Percentiles rank a stretch among this genome's conserved stretches.
These are phyloP conservation scores for Sugiyamaella japonica DNA, from an alignment of 1,139 yeast species.

Conservation along the genomic window DNA sequence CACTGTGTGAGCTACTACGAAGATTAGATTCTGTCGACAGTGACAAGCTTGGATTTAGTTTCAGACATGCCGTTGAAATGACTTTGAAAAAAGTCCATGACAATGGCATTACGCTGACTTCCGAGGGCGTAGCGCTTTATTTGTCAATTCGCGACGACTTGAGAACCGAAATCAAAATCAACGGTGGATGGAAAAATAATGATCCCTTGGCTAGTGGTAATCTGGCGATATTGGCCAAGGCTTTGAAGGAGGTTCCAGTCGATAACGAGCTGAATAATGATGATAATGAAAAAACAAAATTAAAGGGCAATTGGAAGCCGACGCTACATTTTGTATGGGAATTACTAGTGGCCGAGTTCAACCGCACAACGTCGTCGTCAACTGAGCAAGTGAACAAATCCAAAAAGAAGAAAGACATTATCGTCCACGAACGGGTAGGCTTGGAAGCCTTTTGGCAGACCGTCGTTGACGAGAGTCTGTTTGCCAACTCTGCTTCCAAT, in stretches of 20 bases:
- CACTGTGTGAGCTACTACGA: constrained; percentile 55
- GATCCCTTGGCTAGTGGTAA: constrained; percentile 76
- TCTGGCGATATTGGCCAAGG: constrained; percentile 57
- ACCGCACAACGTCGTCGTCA: constrained; percentile 33
- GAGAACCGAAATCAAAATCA: constrained; percentile 38
- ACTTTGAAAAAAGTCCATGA: constrained; percentile 51
- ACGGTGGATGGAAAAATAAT: constrained; percentile 61
- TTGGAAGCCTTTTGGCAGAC: constrained; percentile 78
- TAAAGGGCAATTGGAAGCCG: constrained; percentile 60
- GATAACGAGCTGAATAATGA: constrained; percentile 38
- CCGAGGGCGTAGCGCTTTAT: constrained; percentile 80
- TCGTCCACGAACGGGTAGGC: constrained; percentile 18
- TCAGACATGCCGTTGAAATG: constrained; percentile 38
- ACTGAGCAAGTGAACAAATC: constrained; percentile 35
- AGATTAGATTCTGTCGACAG: constrained; percentile 13
- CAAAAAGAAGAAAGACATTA: constrained; percentile 25
- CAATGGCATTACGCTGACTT: constrained; percentile 58
- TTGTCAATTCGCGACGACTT: constrained; percentile 44
- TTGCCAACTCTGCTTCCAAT: constrained; percentile 72
- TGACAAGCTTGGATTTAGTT: constrained; percentile 25
- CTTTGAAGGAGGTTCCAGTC: constrained; percentile 59
- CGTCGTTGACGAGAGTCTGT: constrained; percentile 76
- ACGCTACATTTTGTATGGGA: constrained; percentile 84
- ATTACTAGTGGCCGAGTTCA: constrained; percentile 51
- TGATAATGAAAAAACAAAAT: constrained; percentile 26